A percentile compares a stretch with the other conserved stretches of the same genome.
Conservation (phyloP, 192 early-diverging fungal genomes). For the Coemansia sp. region DNA sequence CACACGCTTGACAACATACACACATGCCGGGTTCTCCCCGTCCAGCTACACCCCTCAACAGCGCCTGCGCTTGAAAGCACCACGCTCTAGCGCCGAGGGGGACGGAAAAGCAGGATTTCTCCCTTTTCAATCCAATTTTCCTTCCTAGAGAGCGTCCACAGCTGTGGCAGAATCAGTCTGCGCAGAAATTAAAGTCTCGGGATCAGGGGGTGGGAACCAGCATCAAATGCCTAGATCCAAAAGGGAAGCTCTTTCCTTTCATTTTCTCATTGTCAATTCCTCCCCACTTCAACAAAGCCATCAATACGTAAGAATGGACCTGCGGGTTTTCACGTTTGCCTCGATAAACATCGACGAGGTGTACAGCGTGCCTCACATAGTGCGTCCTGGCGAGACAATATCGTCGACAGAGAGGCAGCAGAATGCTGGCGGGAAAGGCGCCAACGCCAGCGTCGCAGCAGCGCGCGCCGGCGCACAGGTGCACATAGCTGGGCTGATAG, state of each 20-base stretch:
- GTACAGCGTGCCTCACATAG: conserved; percentile 46
- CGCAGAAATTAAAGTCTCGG: no score
- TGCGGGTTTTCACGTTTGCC: conserved; percentile 33
- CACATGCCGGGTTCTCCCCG: no score
- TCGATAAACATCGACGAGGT: conserved; percentile 59
- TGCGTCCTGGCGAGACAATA: conserved; percentile 43
- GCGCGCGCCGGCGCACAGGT: conserved; percentile 69
- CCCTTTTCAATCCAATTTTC: no score
- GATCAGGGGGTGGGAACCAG: no score
- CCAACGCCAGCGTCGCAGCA: conserved; percentile 86
- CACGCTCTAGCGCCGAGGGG: no score
- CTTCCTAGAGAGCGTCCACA: no score
- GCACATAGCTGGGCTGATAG: conserved; percentile 76
- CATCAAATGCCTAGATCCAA: no score
- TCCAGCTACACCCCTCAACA: no score
- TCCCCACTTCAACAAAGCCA: not conserved
- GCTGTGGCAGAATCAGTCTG: no score
- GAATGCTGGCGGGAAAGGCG: conserved; percentile 62
- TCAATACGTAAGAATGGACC: conserved; percentile 11
- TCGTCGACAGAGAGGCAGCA: conserved; percentile 26
- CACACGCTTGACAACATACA: no score
- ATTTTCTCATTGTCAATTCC: not conserved
- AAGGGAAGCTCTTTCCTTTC: not conserved
- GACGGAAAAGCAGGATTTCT: no score
- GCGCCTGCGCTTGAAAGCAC: no score